Evolutionary conservation across 2,329 filamentous ascomycete species (phyloP), one percentile per base, ranked within the genome.

Genomic region (Botrytis fabae): DNA sequence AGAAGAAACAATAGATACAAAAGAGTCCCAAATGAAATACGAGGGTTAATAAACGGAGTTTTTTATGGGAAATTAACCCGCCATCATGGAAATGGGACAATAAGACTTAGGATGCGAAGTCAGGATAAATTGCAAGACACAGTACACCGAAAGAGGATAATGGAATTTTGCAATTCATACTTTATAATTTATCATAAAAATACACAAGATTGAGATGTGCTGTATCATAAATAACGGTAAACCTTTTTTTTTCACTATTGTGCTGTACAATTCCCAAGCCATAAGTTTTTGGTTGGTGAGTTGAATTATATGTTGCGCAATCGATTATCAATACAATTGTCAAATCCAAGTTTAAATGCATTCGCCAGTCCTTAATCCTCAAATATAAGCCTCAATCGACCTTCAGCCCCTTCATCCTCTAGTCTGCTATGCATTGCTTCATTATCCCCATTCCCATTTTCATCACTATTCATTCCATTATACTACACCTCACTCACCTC

Each of bases 191-290:
- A 0, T 54, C 12, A 14, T n/a, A 2, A 12, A 54, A 0, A 16
- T 54, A n/a, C 12, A n/a, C 2, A n/a, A 54, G 22, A 54, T 54
- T 54, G 48, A 54, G 25, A n/a, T 16, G 2, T 54, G 7, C 7
- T 16, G 18, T 57, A 57, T 28, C n/a, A 28, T 8, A 57, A 57
- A 28, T 0, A 9, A 18, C n/a, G 6, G 0, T 18, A 8, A 18
- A 57, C 2, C 14, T 16, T 18, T 16, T 18, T 16, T 28, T 57
- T 1, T 4, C 14, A 16, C n/a, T 28, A 1, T 28, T 57, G n/a
- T 28, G 9, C 1, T 4, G n/a, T 0, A 57, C 16, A 28, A 18
- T 18, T 28, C 14, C 14, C 2, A 14, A 2, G 2, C 18, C n/a
- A 28, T 32, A 28, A 28, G 9, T 6, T 28, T 28, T 32, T 18